Base-by-base conservation (phyloP, 306 rosid species). In the Adenanthera pavonina region DNA sequence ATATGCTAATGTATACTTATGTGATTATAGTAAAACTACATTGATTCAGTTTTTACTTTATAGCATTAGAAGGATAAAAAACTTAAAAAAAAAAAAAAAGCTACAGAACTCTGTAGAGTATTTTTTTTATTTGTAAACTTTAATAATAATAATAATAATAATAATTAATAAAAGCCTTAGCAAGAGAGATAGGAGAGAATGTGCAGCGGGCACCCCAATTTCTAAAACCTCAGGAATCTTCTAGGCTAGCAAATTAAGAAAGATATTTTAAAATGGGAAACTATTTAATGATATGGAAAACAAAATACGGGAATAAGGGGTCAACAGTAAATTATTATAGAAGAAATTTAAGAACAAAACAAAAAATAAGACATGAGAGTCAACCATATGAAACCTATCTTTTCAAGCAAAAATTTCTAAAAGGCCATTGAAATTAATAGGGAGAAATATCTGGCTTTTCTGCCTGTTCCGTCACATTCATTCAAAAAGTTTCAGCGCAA, bases 351-450 rank as follows among this genome's bases (percentile, higher is more conserved):
- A 5, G n/a, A 44, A 44, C 33, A 5, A 69, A 44, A 5, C 15
- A 19, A 35, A 4, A 69, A 69, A 44, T 69, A n/a, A 4, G 7
- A 43, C 19, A 13, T 11, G 5, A 2, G 20, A 66, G 56, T 57
- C 78, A 57, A 74, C 6, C 0, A 51, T 46, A 66, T 38, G 17
- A 62, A 69, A 71, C 43, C 20, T 33, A 62, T 59, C 6, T 74
- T 77, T 8, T 6, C 40, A 47, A 53, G 35, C n/a, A 14, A 67
- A 67, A 10, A 47, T 17, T 56, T 56, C 25, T 17, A 40, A 41
- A 41, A 72, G 81, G 59, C 70, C 66, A 59, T 60, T 11, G 40
- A 52, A 75, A 78, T 82, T 36, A 85, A 64, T 64, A 80, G n/a
- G 3, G 3, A 54, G 48, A 67, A 78, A 76, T 75, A 76, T 49